Base-by-base conservation (phyloP, 2,329 filamentous ascomycete genomes). In the Orbilia ellipsospora region DNA sequence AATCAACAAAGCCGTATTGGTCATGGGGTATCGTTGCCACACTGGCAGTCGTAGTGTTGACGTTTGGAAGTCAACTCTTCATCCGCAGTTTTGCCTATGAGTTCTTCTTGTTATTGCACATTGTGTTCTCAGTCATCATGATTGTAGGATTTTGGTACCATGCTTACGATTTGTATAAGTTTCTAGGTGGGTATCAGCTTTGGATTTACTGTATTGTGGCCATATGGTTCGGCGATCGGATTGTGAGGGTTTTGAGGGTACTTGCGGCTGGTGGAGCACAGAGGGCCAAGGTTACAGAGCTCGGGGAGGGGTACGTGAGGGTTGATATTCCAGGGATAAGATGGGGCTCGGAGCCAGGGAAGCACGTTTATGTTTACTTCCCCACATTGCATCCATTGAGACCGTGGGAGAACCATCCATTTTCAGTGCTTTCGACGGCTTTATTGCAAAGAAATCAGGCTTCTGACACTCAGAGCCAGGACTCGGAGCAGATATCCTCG, bases 401-500 rank as follows among this genome's bases (percentile, higher is more conserved):
- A 7, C 78, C 81, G 0, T 88, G 86, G 86, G 85, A 87, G 78
- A 87, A 85, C 54, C 87, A 88, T 77, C 86, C 86, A 0, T 88
- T 88, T 78, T 86, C 85, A 0, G 78, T 86, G 26, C 72, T 82
- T 1, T 79, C 80, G 20, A 82, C 81, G 15, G 56, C 77, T 15
- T 16, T 80, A 54, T 70, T 81, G 56, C 51, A 59, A 26, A 18
- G 15, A 23, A 4, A 45, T 28, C 12, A 52, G n/a, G 1, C 16
- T 40, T 57, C 56, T n/a, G 52, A 36, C 12, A 10, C 61, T 26
- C 48, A 45, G 8, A 66, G 51, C 16, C 31, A 50, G 16, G 45
- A 18, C n/a, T 66, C 51, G 1, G 48, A 16, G 2, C 48, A 55
- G 16, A 4, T 15, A 4, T 51, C 48, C 31, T n/a, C n/a, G 12